Evolutionary conservation across 257 asterid genomes (phyloP).

Genomic region (Forsythia viridissima): DNA sequence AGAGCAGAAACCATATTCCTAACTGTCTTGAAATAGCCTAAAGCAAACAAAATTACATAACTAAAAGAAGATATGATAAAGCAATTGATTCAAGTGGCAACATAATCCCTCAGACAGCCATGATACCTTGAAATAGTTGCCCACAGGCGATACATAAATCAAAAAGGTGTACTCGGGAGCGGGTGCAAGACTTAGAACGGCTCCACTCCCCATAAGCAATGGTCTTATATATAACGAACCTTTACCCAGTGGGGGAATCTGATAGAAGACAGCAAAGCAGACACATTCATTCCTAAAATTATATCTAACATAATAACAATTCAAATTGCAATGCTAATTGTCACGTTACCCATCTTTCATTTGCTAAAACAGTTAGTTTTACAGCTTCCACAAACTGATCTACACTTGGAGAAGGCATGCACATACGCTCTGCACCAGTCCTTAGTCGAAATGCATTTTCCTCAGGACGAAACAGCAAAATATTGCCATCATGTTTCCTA

Average conservation of each 20-base stretch:
- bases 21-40: background rate
- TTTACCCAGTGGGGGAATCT: slow-evolving; percentile 98
- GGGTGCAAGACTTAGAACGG: slow-evolving; percentile 96
- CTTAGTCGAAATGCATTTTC: slow-evolving; percentile 75
- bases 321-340: background rate
- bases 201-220: slow-evolving; percentile 97
- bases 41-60: background rate
- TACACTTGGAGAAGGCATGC: slow-evolving; percentile 95
- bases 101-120: slow-evolving; percentile 3
- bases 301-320: background rate
- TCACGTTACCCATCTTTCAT: slow-evolving; percentile 86
- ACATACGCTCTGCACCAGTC: slow-evolving; percentile 94
- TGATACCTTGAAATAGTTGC: slow-evolving; percentile 92
- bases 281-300: background rate
- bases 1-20: background rate
- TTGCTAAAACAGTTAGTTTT: slow-evolving; percentile 78
- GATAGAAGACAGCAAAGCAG: slow-evolving; percentile 23
- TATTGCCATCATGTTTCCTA: slow-evolving; percentile 73
- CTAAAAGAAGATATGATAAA: background rate
- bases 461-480: slow-evolving; percentile 82
- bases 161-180: slow-evolving; percentile 96
- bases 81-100: background rate
- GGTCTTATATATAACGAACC: slow-evolving; percentile 93
- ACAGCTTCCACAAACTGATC: slow-evolving; percentile 91
- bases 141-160: slow-evolving; percentile 92